Conservation (phyloP, 179 eudicot genomes). For the Heliamphora pulchella region DNA sequence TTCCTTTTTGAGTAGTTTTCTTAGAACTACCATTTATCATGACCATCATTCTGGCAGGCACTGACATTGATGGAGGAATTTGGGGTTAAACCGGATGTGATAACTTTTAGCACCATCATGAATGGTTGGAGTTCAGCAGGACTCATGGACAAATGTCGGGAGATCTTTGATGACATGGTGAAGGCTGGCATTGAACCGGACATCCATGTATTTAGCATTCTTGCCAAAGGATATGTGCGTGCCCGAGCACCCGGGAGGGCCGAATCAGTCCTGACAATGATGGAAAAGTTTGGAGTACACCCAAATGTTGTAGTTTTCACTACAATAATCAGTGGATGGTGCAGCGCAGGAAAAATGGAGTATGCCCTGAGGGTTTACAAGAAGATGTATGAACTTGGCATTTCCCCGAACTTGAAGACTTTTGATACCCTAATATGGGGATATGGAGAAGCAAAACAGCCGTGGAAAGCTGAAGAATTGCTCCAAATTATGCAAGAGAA, state of each 20-base stretch:
- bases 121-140: constrained; percentile 93
- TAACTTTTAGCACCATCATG: constrained; percentile 96
- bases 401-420: constrained; percentile 72
- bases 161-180: constrained; percentile 66
- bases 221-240: constrained; percentile 88
- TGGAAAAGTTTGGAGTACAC: constrained; percentile 44
- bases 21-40: background rate
- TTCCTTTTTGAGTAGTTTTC: background rate
- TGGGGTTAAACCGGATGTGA: constrained; percentile 83
- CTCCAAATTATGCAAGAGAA: constrained; percentile 50
- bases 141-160: constrained; percentile 69
- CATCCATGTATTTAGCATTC: constrained; percentile 72
- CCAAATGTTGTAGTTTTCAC: constrained; percentile 82
- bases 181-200: constrained; percentile 78
- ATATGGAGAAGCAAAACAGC: constrained; percentile 75
- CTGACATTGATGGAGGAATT: constrained; percentile 72
- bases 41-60: constrained; percentile 32
- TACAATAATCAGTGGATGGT: constrained; percentile 91
- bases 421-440: constrained; percentile 93
- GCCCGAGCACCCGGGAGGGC: constrained; percentile 67
- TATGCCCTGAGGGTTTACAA: constrained; percentile 51
- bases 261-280: constrained; percentile 44
- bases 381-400: constrained; percentile 55
- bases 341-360: constrained; percentile 77
- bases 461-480: constrained; percentile 83